Evolutionary conservation across 352 stramenopile genomes (phyloP).

Genomic region (Lagenidium sp.): DNA sequence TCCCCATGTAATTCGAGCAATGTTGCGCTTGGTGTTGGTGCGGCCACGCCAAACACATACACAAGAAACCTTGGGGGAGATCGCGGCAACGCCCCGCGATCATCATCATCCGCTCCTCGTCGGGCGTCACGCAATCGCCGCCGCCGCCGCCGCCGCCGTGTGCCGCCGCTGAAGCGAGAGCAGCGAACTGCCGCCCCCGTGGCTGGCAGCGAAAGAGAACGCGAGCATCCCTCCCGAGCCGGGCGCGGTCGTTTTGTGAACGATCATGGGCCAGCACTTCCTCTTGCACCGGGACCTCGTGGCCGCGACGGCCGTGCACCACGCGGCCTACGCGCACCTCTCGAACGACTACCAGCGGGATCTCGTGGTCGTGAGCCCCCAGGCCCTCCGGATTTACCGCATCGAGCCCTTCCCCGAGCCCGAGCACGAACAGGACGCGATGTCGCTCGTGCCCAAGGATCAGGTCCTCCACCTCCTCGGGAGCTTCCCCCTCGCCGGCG

Average conservation of each 20-base stretch:
- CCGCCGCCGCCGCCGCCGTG: no score
- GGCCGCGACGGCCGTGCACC: constrained; percentile 65
- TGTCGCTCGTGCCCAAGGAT: constrained; percentile 21
- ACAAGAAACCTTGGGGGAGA: no score
- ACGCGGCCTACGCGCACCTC: constrained; percentile 54
- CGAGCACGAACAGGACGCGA: background rate
- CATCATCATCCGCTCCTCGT: no score
- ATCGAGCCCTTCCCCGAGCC: constrained; percentile 42
- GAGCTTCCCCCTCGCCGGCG: constrained; percentile 61
- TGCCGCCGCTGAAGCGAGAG: background rate
- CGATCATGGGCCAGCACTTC: constrained; percentile 75
- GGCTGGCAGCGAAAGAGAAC: background rate
- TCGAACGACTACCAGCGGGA: constrained; percentile 60
- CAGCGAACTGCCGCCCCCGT: background rate
- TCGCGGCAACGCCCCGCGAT: no score
- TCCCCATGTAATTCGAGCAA: no score
- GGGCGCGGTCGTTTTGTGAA: background rate
- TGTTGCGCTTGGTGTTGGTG: no score
- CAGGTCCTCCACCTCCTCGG: constrained; percentile 66
- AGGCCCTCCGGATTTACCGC: constrained; percentile 74
- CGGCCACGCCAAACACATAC: no score
- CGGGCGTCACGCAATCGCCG: no score
- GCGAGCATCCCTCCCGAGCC: background rate
- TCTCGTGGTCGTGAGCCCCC: constrained; percentile 61
- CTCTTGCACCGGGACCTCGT: constrained; percentile 77